A percentile compares a stretch with the other conserved stretches of the same genome.
Conservation (phyloP, 2,329 filamentous ascomycete genomes). For the Cytospora schulzeri region DNA sequence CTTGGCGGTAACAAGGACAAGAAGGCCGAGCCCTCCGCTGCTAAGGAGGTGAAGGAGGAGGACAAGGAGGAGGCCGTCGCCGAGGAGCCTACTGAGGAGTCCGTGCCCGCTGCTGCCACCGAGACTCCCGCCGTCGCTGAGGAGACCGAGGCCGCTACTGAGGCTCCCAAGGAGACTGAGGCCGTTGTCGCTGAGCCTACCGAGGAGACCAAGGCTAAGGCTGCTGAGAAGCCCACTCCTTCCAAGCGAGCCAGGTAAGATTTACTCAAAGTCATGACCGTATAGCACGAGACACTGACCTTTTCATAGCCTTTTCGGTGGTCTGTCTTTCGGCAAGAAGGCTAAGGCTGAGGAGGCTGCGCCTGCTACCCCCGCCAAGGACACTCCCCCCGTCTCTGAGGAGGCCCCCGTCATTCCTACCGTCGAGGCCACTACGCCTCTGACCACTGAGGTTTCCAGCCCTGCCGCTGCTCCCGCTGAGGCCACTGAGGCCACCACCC, state of each 20-base stretch:
- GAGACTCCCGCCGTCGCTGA: conserved; percentile 32
- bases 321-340: conserved; percentile 62
- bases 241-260: conserved; percentile 55
- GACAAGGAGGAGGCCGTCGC: conserved; percentile 32
- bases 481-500: conserved; percentile 47
- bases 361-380: conserved; percentile 46
- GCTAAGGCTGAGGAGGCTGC: conserved; percentile 48
- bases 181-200: conserved; percentile 40
- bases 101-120: conserved; percentile 32
- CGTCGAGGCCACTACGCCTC: conserved; percentile 58
- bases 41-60: conserved; percentile 40
- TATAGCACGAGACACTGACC: conserved; percentile 24
- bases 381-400: conserved; percentile 50
- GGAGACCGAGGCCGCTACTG: conserved; percentile 40
- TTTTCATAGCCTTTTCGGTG: conserved; percentile 52
- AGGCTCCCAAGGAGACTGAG: conserved; percentile 35
- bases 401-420: conserved; percentile 61
- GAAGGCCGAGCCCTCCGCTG: conserved; percentile 42
- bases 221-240: conserved; percentile 49
- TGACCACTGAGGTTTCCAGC: conserved; percentile 56
- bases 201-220: conserved; percentile 37
- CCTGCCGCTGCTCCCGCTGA: conserved; percentile 51
- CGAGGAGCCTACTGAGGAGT: conserved; percentile 34
- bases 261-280: conserved; percentile 25
- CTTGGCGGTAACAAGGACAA: conserved; percentile 58